Evolutionary conservation across 2,329 filamentous ascomycete species (phyloP).

Genomic region (Cercospora brassicicola): DNA sequence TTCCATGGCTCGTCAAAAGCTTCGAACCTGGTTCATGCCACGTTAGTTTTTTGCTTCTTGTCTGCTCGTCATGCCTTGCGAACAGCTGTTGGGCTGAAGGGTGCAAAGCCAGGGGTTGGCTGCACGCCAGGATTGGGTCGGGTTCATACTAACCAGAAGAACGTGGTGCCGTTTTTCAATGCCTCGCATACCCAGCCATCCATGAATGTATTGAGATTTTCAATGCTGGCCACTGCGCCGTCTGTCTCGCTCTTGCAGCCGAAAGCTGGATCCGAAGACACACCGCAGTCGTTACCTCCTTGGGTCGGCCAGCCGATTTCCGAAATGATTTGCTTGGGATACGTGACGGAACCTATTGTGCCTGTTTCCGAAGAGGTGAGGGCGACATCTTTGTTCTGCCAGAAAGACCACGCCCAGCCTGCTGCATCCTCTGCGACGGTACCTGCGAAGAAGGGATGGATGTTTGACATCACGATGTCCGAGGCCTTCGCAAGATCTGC

Average conservation of each 20-base stretch:
- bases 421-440: constrained; percentile 67
- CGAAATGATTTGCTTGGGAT: constrained; percentile 61
- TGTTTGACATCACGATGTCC: constrained; percentile 93
- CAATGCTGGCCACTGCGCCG: constrained; percentile 76
- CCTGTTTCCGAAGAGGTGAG: constrained; percentile 56
- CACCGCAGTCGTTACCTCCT: constrained; percentile 77
- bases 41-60: constrained; percentile 7
- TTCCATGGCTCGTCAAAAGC: constrained; percentile 99
- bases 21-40: constrained; percentile 62
- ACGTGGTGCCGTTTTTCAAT: constrained; percentile 79
- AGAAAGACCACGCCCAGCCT: constrained; percentile 80
- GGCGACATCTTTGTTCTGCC: constrained; percentile 65
- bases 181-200: constrained; percentile 79
- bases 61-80: neutral
- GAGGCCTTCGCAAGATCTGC: constrained; percentile 65
- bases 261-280: constrained; percentile 33
- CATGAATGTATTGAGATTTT: constrained; percentile 84
- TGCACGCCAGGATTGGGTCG: neutral
- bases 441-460: constrained; percentile 93
- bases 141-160: constrained; percentile 71
- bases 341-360: constrained; percentile 35
- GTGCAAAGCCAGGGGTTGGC: neutral
- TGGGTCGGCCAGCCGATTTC: constrained; percentile 89
- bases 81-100: constrained; percentile 7
- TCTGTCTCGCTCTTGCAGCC: constrained; percentile 55